These are phyloP conservation scores for Corylus americana DNA, from an alignment of 306 rosid genomes.

Conservation along the genomic window DNA sequence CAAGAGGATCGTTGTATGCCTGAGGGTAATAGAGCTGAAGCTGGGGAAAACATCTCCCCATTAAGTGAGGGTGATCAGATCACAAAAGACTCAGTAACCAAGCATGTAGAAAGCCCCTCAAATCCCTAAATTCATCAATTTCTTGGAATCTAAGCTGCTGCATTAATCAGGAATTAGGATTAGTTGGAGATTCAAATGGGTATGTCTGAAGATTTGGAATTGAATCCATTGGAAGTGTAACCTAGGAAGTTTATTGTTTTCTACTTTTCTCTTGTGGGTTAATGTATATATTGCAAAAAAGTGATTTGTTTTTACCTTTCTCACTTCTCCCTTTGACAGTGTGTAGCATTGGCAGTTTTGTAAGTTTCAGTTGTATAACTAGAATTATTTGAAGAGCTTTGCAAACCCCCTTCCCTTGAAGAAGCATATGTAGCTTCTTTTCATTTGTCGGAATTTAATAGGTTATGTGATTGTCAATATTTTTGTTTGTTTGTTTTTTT, in stretches of 20 bases:
- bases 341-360: conserved; percentile 31
- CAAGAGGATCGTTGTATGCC: conserved; percentile 50
- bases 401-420: background rate
- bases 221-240: conserved; percentile 23
- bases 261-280: conserved; percentile 12
- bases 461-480: too few relatives aligned
- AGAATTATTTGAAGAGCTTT: background rate
- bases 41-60: conserved; percentile 40
- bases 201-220: conserved; percentile 23
- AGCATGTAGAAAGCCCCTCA: conserved; percentile 83
- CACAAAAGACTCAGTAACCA: conserved; percentile 56
- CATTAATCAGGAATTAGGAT: conserved; percentile 2
- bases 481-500: too few relatives aligned
- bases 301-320: conserved; percentile 9
- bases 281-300: conserved; percentile 47
- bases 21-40: conserved; percentile 45
- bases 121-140: conserved; percentile 42
- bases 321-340: conserved; percentile 24
- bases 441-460: too few relatives aligned
- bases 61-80: conserved; percentile 39
- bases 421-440: too few relatives aligned
- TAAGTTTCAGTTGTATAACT: conserved; percentile 6
- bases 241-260: conserved; percentile 25
- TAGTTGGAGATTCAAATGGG: conserved; percentile 22
- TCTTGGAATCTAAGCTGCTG: conserved; percentile 17